Conservation (phyloP, 2,329 filamentous ascomycete genomes). For the Nothomitra cinnamomea region DNA sequence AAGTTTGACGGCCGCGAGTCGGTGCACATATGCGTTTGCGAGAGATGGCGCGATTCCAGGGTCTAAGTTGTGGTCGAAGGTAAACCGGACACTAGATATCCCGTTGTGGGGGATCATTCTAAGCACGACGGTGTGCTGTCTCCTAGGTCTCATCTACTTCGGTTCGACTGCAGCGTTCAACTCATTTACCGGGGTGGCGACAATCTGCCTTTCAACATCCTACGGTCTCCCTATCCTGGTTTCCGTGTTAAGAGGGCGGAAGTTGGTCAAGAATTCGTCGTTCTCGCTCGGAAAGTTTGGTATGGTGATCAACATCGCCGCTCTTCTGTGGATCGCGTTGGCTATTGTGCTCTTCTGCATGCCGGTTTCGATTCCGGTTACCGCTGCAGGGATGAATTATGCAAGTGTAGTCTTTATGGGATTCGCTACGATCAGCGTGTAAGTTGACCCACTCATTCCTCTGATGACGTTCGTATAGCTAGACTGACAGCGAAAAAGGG, state of each 20-base stretch:
- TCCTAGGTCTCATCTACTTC: constrained; percentile 65
- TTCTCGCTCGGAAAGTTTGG: constrained; percentile 56
- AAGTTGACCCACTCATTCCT: no score
- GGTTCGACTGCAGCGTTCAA: constrained; percentile 62
- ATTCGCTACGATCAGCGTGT: constrained; percentile 37
- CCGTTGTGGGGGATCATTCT: constrained; percentile 53
- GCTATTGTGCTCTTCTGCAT: constrained; percentile 62
- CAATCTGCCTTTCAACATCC: constrained; percentile 58
- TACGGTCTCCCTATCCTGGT: constrained; percentile 64
- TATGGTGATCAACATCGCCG: constrained; percentile 47
- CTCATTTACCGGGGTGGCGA: constrained; percentile 64
- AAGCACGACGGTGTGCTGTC: constrained; percentile 49
- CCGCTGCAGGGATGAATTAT: constrained; percentile 44
- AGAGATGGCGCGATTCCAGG: constrained; percentile 59
- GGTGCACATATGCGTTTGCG: constrained; percentile 62
- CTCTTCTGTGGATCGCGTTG: constrained; percentile 53
- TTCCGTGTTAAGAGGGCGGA: constrained; percentile 47
- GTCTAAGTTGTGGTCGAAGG: constrained; percentile 45
- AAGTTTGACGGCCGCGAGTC: constrained; percentile 44
- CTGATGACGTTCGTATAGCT: no score
- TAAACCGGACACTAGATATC: constrained; percentile 48
- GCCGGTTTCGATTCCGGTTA: constrained; percentile 44
- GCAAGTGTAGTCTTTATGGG: constrained; percentile 48
- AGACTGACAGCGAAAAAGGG: no score
- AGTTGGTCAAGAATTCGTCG: constrained; percentile 44